These are phyloP conservation scores for Discostella stelligeroides DNA, from an alignment of 108 stramenopile species.

Conservation along the genomic window DNA sequence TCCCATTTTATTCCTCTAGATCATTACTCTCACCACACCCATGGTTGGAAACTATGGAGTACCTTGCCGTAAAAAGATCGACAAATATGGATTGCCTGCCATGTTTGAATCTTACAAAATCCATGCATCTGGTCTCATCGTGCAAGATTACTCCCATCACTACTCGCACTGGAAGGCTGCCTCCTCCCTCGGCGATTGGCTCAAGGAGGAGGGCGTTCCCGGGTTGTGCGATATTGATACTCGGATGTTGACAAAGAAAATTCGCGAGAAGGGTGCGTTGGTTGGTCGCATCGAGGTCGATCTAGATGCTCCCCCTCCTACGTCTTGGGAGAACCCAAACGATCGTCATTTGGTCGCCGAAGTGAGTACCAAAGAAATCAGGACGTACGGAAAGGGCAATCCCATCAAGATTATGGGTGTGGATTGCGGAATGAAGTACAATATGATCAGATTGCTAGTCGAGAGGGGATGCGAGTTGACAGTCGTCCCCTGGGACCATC, in stretches of 20 bases:
- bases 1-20: constrained; percentile 42
- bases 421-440: constrained; percentile 99
- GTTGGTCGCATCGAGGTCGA: constrained; percentile 91
- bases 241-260: constrained; percentile 95
- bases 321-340: constrained; percentile 81
- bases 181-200: constrained; percentile 93
- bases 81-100: constrained; percentile 88
- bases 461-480: constrained; percentile 93
- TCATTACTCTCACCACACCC: constrained; percentile 91
- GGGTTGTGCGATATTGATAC: constrained; percentile 96
- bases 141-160: constrained; percentile 92
- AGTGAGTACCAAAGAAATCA: constrained; percentile 86
- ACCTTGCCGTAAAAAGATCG: constrained; percentile 79
- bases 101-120: constrained; percentile 94
- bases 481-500: constrained; percentile 94
- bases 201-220: constrained; percentile 94
- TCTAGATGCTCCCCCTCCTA: constrained; percentile 55
- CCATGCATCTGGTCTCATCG: constrained; percentile 92
- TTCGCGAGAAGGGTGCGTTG: constrained; percentile 94
- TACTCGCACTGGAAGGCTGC: constrained; percentile 98
- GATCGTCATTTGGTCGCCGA: constrained; percentile 90
- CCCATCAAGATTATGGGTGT: constrained; percentile 90
- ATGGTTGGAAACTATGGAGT: constrained; percentile 99
- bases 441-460: constrained; percentile 96
- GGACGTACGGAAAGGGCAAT: constrained; percentile 92